These are phyloP conservation scores for Fusarium kyushuense DNA, from an alignment of 2,329 filamentous ascomycete species.

Conservation along the genomic window DNA sequence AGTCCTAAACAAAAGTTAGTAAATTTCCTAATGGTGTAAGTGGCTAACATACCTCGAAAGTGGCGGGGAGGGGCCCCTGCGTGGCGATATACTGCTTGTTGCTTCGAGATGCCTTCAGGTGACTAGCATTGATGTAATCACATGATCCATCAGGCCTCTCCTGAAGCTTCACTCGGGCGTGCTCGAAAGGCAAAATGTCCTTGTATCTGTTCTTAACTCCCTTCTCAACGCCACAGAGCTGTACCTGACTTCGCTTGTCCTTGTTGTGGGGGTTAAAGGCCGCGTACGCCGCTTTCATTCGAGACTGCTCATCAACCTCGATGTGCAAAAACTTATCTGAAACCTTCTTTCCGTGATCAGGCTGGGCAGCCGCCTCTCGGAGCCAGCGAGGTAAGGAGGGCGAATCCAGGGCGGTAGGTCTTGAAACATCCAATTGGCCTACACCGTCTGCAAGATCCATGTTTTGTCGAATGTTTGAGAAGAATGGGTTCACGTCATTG, in stretches of 20 bases:
- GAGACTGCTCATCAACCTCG: conserved; percentile 85
- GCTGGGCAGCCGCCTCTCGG: conserved; percentile 71
- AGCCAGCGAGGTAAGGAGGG: conserved; percentile 81
- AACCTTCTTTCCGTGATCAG: conserved; percentile 81
- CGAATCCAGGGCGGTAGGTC: conserved; percentile 60
- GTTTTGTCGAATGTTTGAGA: conserved; percentile 95
- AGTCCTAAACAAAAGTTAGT: conserved; percentile 73
- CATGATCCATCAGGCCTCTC: conserved; percentile 75
- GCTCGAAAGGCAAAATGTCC: conserved; percentile 96
- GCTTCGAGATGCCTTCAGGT: conserved; percentile 82
- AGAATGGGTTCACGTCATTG: conserved; percentile 86
- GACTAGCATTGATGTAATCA: conserved; percentile 96
- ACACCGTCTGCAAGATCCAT: conserved; percentile 95
- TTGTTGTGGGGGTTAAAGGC: conserved; percentile 58
- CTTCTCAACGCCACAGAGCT: conserved; percentile 93
- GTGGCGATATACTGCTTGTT: conserved; percentile 96
- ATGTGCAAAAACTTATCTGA: conserved; percentile 87
- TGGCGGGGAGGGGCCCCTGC: conserved; percentile 91
- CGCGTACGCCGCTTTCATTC: conserved; percentile 86
- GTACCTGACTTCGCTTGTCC: conserved; percentile 60
- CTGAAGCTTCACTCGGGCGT: conserved; percentile 85
- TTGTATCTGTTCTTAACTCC: conserved; percentile 97
- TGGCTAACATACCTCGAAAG: conserved; percentile 77
- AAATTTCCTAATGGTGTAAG: neutral
- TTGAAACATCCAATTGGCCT: conserved; percentile 76